Evolutionary conservation across 805 yeast genomes (phyloP), one percentile per base, ranked within the genome.

Genomic region (Zygoascus tannicola): DNA sequence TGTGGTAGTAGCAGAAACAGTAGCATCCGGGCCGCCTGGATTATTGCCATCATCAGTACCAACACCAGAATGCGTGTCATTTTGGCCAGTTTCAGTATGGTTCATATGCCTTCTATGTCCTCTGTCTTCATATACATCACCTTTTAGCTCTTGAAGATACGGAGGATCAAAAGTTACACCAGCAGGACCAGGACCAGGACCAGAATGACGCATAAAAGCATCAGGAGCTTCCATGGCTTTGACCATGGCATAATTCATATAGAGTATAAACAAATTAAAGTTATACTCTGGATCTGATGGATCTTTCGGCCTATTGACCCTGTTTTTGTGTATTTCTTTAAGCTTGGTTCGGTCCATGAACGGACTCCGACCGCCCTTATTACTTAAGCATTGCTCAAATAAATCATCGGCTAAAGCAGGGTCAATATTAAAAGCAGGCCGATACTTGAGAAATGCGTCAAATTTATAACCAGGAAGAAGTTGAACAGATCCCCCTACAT

Each of bases 381-480:
- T 47, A 16, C 35, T 22, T 21, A 50, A 35, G 26, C 46, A 51
- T 12, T 39, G 37, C 3, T 44, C 38, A 19, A 53, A 40, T 32
- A 54, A 44, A 5, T 26, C 28, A 7, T 45, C 45, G n/a, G 47
- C 56, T 4, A 32, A 34, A 2, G 36, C 48, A 26, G 43, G 44
- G 22, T 48, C 49, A 5, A 56, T 52, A 3, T 45, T 44, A 2
- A 41, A 46, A 5, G 44, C 40, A 3, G 54, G 52, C 35, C 44
- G 35, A 33, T 43, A 41, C 33, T 46, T 54, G 23, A 50, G 38
- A 21, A 44, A 51, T 20, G 47, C 50, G 19, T 33, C 41, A 26
- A 52, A 51, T 37, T 49, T 43, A 32, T 49, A 52, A 34, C 47
- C 50, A 5, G 51, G 53, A 32, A 52, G 33, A 26, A 52, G 37